A percentile compares a stretch with the other conserved stretches of the same genome.
phyloP scores from a whole-genome alignment of 495 filamentous ascomycete species.

The Hypoxylon lenormandii region DNA sequence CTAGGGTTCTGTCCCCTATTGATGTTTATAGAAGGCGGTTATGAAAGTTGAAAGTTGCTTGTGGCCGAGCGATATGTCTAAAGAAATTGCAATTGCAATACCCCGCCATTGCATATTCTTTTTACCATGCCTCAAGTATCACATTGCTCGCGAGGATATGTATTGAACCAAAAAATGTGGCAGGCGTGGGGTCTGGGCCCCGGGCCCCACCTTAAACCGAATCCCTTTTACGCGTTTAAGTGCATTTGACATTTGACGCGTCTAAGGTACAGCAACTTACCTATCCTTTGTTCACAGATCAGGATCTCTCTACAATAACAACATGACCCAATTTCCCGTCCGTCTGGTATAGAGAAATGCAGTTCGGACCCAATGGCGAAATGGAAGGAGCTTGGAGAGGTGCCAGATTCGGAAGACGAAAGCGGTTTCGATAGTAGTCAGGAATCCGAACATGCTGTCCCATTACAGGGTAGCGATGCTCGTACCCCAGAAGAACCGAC shows the following conservation, averaged over 20 bases:
- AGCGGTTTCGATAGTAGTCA: slow-evolving; percentile 57
- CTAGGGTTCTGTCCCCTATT: neutral
- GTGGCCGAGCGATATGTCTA: no score
- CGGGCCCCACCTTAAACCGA: slow-evolving; percentile 17
- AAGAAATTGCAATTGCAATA: slow-evolving; percentile 17
- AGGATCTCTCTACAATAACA: slow-evolving; percentile 31
- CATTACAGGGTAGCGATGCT: slow-evolving; percentile 9
- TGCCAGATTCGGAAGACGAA: slow-evolving; percentile 70
- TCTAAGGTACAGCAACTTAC: neutral
- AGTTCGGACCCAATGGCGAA: slow-evolving; percentile 58
- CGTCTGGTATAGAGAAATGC: slow-evolving; percentile 41
- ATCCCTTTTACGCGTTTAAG: slow-evolving; percentile 41
- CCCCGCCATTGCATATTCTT: neutral
- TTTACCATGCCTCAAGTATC: no score
- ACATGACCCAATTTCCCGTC: slow-evolving; percentile 38
- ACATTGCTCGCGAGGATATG: neutral
- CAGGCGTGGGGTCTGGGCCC: neutral
- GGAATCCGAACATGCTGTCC: slow-evolving; percentile 47
- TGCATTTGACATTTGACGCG: slow-evolving; percentile 40
- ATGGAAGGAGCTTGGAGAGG: slow-evolving; percentile 70
- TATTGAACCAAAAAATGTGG: slow-evolving; percentile 8
- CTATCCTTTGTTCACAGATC: neutral
- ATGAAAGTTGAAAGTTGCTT: neutral
- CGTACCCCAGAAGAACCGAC: slow-evolving; percentile 3
- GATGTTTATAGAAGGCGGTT: neutral